Base-by-base conservation (phyloP, 129 eudicot genomes). In the sunflower (Helianthus annuus) region DNA sequence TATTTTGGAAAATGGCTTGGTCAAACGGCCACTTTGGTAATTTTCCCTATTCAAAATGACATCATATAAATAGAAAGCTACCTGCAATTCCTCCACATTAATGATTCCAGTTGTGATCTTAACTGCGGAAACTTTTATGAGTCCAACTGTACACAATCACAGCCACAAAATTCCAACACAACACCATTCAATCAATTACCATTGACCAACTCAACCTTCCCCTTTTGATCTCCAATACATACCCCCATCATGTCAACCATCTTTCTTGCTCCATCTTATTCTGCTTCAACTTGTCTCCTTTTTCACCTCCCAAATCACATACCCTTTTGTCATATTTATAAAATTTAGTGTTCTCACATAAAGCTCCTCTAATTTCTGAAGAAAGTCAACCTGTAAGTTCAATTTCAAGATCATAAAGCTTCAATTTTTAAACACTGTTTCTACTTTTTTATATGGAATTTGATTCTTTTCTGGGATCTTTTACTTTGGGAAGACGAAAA, bases 211-310 rank as follows among this genome's bases (percentile, higher is more conserved):
- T 6, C 45, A 39, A 16, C 64, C 65, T 44, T 36, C 15, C 4
- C 2, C 24, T 32, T 42, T 40, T 44, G 40, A 24, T 44, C 59
- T 66, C 76, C 82, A 83, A 66, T 66, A 34, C 12, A 42, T 66
- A 27, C 32, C 32, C 32, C 3, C 32, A 27, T 79, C 93, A 79
- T 48, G 44, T 11, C 70, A 19, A 36, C 24, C n/a, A 58, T 68
- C 82, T 74, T 59, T 64, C 84, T 82, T 45, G 83, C 6, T 39
- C 57, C 61, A 16, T 69, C 67, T 40, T 36, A 58, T n/a, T 76
- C 66, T 48, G 62, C 53, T 10, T 36, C 63, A n/a, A 24, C 12
- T 45, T 45, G 49, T 7, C 49, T 45, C 49, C 49, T 45, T 27
- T 27, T 27, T 27, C 32, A 27, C 32, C 32, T 27, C 32, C 32